A percentile compares a stretch with the other conserved stretches of the same genome.
Evolutionary conservation across 495 filamentous ascomycete genomes (phyloP).

Genomic region (Aspergillus heteromorphus): DNA sequence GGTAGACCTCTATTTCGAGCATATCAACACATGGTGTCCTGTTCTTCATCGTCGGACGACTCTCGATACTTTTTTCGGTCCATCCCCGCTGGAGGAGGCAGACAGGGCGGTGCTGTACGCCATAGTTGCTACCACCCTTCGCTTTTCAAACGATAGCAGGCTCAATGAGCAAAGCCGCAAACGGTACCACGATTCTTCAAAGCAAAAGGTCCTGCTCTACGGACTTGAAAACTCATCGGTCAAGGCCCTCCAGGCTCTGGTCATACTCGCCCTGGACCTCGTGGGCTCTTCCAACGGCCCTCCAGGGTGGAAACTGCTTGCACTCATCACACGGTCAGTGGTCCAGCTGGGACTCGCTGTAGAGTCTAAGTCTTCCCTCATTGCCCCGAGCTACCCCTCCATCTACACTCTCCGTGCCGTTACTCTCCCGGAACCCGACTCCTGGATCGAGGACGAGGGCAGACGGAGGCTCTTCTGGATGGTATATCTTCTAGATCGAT

Average conservation of each 20-base stretch:
- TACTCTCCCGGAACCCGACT: conserved; percentile 71
- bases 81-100: conserved; percentile 66
- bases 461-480: conserved; percentile 84
- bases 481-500: conserved; percentile 83
- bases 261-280: conserved; percentile 74
- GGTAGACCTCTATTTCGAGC: conserved; percentile 83
- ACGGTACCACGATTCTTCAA: conserved; percentile 72
- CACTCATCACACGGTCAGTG: conserved; percentile 76
- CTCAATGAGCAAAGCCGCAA: conserved; percentile 65
- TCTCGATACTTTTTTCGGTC: conserved; percentile 74
- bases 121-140: conserved; percentile 77
- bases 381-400: conserved; percentile 67
- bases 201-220: conserved; percentile 78
- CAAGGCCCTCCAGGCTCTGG: conserved; percentile 77
- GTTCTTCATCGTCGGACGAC: conserved; percentile 78
- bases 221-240: conserved; percentile 85
- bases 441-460: conserved; percentile 85
- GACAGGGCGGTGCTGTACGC: conserved; percentile 80
- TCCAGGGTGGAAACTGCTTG: conserved; percentile 83
- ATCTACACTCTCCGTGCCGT: conserved; percentile 82
- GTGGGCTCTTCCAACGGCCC: conserved; percentile 78
- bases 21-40: conserved; percentile 87
- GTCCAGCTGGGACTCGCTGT: conserved; percentile 79
- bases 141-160: conserved; percentile 70
- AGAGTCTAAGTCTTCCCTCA: conserved; percentile 69